A percentile compares a stretch with the other conserved stretches of the same genome.
Conservation (phyloP, 106 monocot species). For the Dendrobium officinale region DNA sequence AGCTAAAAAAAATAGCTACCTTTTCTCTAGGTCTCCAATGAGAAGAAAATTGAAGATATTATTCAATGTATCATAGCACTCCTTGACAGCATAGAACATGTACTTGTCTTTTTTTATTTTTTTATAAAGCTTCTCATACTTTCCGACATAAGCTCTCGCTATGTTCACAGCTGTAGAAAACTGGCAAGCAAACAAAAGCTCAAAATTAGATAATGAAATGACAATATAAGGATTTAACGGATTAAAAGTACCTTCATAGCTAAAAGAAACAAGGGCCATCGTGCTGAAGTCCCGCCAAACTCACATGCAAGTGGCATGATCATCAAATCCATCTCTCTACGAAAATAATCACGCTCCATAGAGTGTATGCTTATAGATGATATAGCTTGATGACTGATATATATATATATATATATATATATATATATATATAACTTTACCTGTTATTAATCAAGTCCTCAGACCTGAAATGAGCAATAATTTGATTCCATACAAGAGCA, state of each 20-base stretch:
- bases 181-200: conserved; percentile 22
- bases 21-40: conserved; percentile 47
- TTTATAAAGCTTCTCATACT: conserved; percentile 27
- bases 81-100: conserved; percentile 57
- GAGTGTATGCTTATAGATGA: neutral
- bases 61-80: conserved; percentile 53
- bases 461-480: conserved; percentile 48
- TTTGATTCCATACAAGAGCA: conserved; percentile 71
- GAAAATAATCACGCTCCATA: conserved; percentile 1
- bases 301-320: conserved; percentile 44
- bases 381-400: neutral
- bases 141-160: conserved; percentile 46
- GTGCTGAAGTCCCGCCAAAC: conserved; percentile 15
- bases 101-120: conserved; percentile 61
- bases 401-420: conserved; percentile 7
- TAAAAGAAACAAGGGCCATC: conserved; percentile 72
- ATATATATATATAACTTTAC: conserved; percentile 18
- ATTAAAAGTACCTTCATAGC: conserved; percentile 37
- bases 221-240: neutral
- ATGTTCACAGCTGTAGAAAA: conserved; percentile 59
- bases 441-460: conserved; percentile 78
- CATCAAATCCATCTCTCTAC: conserved; percentile 71
- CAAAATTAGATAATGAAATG: neutral
- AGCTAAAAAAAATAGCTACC: conserved; percentile 22
- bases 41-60: conserved; percentile 43